Evolutionary conservation across 192 early-diverging fungal genomes (phyloP), one percentile per base, ranked within the genome.

Genomic region (Kappamyces sp.): DNA sequence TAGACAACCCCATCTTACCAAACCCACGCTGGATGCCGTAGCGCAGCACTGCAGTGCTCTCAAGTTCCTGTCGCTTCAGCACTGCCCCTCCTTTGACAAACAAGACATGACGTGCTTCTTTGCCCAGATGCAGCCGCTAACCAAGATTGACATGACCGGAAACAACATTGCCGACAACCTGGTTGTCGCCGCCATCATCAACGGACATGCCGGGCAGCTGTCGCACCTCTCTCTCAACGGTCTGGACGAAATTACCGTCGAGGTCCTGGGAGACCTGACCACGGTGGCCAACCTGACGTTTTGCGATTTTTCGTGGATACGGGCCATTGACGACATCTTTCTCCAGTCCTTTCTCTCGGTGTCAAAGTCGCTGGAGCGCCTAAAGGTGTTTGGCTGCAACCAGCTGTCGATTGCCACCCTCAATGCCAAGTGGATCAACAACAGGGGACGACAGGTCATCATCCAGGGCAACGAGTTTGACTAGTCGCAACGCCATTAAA

Each of bases 271-370:
- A 2, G 32, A 29, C 9, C 36, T 40, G 0, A 55, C 41, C 6
- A 22, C 41, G 8, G 31, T 34, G 14, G 40, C 6, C 5, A 5
- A 39, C 5, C 31, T 55, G 15, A 5, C 29, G 15, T 14, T 40
- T 29, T 37, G 6, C 15, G 54, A 55, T 55, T 55, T 55, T 14
- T 55, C 54, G 7, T 55, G 54, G 54, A 34, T 55, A 7, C 14
- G 54, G 7, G 41, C 14, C 45, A 29, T 53, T 8, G 15, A 30
- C 41, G 12, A 53, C 30, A 30, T 55, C 6, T 34, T 55, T 30
- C 34, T 31, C 31, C 4, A 49, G 9, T 31, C 22, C 6, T 49
- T 32, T 3, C 40, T 55, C 40, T 34, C 34, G 9, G 54, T 43
- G 41, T 22, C 34, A 4, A 22, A 43, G 38, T 34, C 15, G 34